Conservation (phyloP, 768 basidiomycete genomes). For the Podaxis sp. region DNA sequence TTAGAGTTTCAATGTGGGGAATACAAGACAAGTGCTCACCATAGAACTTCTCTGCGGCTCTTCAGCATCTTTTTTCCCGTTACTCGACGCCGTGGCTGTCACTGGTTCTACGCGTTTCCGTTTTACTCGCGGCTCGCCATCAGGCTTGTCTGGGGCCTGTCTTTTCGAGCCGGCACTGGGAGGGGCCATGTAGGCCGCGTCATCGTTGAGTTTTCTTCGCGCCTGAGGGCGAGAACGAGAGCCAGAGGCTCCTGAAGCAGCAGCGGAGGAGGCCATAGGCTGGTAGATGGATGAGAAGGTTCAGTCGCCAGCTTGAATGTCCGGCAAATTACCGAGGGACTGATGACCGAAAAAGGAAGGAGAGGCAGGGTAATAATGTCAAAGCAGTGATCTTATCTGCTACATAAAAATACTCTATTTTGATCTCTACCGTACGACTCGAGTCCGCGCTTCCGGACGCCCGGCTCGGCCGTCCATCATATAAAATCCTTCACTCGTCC, state of each 20-base stretch:
- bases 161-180: constrained; percentile 55
- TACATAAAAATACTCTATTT: neutral
- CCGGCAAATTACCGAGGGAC: constrained; percentile 2
- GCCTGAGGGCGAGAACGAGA: constrained; percentile 65
- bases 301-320: neutral
- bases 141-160: constrained; percentile 62
- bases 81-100: constrained; percentile 23
- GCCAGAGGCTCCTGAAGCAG: constrained; percentile 33
- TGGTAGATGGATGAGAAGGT: constrained; percentile 17
- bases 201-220: constrained; percentile 62
- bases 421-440: neutral
- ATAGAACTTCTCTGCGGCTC: constrained; percentile 42
- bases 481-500: constrained; percentile 11
- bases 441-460: neutral
- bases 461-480: constrained; percentile 6
- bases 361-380: neutral
- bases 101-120: constrained; percentile 62
- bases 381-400: neutral
- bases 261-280: constrained; percentile 34
- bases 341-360: constrained; percentile 13
- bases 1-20: neutral
- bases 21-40: constrained; percentile 29
- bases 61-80: constrained; percentile 30
- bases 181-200: constrained; percentile 69
- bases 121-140: constrained; percentile 75